phyloP scores from a whole-genome alignment of 1,284 basidiomycete species.

The Dichomitus squalens region DNA sequence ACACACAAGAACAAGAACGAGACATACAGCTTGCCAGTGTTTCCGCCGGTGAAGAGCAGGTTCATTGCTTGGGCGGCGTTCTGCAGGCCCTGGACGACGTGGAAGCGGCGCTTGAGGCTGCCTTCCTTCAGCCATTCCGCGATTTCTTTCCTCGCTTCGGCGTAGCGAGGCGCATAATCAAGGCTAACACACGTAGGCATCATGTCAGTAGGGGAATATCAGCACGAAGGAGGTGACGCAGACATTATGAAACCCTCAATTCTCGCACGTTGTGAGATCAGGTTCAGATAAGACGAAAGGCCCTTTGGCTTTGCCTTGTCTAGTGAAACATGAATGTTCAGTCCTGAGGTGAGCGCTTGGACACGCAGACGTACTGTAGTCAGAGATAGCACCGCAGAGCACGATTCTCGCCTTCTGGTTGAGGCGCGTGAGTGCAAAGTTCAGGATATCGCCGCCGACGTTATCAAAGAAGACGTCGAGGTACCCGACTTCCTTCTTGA shows the following conservation, averaged over 20 bases:
- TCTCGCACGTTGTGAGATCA: conserved; percentile 78
- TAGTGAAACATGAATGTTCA: conserved; percentile 26
- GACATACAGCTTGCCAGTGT: conserved; percentile 81
- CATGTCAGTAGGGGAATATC: background rate
- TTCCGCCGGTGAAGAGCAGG: conserved; percentile 78
- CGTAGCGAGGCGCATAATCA: conserved; percentile 64
- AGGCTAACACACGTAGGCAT: conserved; percentile 41
- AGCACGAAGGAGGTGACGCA: conserved; percentile 24
- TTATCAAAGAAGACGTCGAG: conserved; percentile 88
- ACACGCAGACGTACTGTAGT: conserved; percentile 57
- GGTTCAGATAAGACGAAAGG: conserved; percentile 57
- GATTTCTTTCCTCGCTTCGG: conserved; percentile 57
- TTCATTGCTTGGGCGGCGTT: conserved; percentile 70
- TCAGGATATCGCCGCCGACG: conserved; percentile 84
- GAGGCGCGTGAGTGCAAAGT: conserved; percentile 72
- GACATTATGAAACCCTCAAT: conserved; percentile 87
- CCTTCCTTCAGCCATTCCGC: conserved; percentile 62
- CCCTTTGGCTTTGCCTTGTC: conserved; percentile 58
- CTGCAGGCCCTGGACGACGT: conserved; percentile 75
- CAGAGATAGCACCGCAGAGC: conserved; percentile 83
- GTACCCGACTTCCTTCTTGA: conserved; percentile 62
- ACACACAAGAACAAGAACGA: background rate
- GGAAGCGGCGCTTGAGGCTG: conserved; percentile 82
- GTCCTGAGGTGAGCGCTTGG: background rate
- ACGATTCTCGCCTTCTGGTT: conserved; percentile 79